Evolutionary conservation across 2,329 filamentous ascomycete genomes (phyloP), one percentile per base, ranked within the genome.

Genomic region (Xylariaceae sp.): DNA sequence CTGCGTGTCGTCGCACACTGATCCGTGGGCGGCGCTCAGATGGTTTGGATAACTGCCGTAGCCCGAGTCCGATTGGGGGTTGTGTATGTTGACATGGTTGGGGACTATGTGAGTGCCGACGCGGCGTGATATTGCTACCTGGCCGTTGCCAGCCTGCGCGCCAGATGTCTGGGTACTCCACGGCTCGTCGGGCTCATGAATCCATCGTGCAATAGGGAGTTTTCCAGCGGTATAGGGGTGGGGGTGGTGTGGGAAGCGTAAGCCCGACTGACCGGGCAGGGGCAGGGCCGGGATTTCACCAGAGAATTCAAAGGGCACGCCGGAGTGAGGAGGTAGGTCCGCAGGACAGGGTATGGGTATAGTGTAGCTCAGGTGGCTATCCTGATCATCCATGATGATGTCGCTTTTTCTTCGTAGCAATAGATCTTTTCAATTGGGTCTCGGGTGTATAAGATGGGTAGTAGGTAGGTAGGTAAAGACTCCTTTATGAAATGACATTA

Each of bases 41-140:
- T 72, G 72, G 4, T 71, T 59, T 27, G 64, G 61, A 53, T 70
- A 71, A 49, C 74, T 73, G 6, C 69, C 75, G 58, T 80, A 80
- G 27, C 75, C 76, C 8, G 77, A 80, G 60, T 80, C 77, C 2
- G 71, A 72, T 12, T 68, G 66, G 59, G n/a, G 64, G 67, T 7
- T 70, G 63, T 43, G 67, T 41, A 60, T 59, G 11, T 62, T 67
- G 51, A 50, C 37, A 47, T 39, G 53, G 42, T 7, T 19, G n/a
- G 51, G 34, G 29, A 34, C 51, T 4, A 54, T 44, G 40, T 29
- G 53, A 34, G 47, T 56, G 65, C 53, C 60, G 57, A 51, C 44
- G 48, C 53, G 59, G 47, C 56, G 59, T 41, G 60, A 60, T 47
- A 66, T 48, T 11, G 69, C 61, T 35, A 64, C 60, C 26, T 66